phyloP scores from a whole-genome alignment of 2,329 filamentous ascomycete species.

The Lomentospora prolificans region DNA sequence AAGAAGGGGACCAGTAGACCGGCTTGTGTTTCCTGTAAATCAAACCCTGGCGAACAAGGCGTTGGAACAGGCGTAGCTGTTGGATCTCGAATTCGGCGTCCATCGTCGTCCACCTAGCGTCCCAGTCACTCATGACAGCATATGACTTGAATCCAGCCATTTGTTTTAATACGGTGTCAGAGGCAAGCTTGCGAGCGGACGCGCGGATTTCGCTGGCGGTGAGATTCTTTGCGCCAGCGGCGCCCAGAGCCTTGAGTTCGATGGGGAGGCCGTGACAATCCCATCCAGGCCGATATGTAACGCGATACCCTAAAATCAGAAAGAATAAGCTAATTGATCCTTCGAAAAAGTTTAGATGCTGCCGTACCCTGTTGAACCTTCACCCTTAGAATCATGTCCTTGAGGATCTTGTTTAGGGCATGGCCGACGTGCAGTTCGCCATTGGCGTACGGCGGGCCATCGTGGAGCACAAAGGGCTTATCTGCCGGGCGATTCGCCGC shows the following conservation, averaged over 20 bases:
- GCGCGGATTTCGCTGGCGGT: constrained; percentile 50
- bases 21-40: constrained; percentile 74
- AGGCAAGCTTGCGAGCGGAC: constrained; percentile 56
- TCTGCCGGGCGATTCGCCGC: constrained; percentile 41
- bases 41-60: constrained; percentile 62
- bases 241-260: constrained; percentile 83
- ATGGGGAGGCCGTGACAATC: constrained; percentile 97
- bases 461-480: constrained; percentile 70
- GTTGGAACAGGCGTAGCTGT: constrained; percentile 65
- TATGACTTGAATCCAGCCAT: constrained; percentile 64
- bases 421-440: constrained; percentile 86
- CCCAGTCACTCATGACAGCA: constrained; percentile 76
- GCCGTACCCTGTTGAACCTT: constrained; percentile 59
- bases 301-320: constrained; percentile 41
- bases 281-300: constrained; percentile 87
- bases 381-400: constrained; percentile 81
- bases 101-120: constrained; percentile 69
- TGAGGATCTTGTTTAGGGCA: constrained; percentile 92
- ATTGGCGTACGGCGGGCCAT: constrained; percentile 96
- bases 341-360: neutral
- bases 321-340: neutral
- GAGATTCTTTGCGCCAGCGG: constrained; percentile 29
- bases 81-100: constrained; percentile 62
- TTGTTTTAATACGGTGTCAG: constrained; percentile 59
- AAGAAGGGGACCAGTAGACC: constrained; percentile 79